Conservation (phyloP, 768 basidiomycete genomes). For the Kwoniella bestiolae region DNA sequence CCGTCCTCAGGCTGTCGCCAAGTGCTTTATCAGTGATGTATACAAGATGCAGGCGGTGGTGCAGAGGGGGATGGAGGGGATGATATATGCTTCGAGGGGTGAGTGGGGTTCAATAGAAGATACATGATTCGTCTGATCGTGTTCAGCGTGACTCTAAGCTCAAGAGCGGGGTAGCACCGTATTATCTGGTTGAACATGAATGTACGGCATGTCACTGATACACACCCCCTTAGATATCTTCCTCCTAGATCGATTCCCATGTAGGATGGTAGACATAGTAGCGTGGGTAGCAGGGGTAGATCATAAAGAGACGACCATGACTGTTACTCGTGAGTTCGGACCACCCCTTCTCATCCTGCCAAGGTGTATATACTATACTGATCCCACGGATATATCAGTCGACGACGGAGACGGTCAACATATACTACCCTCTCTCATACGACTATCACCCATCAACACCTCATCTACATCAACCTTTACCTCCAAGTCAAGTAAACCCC, state of each 20-base stretch:
- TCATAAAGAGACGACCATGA: conserved; percentile 40
- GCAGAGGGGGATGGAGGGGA: conserved; percentile 3
- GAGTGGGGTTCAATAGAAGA: no score
- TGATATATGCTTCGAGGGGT: conserved; percentile 27
- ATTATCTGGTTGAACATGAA: no score
- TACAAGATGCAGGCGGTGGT: conserved; percentile 32
- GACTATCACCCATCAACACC: conserved; percentile 11
- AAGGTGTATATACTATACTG: neutral
- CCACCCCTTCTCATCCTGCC: neutral
- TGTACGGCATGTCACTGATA: neutral
- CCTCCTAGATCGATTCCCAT: conserved; percentile 41
- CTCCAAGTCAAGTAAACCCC: neutral
- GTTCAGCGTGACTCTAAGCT: no score
- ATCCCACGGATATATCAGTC: conserved; percentile 17
- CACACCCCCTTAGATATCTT: conserved; percentile 39
- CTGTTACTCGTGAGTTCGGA: conserved; percentile 29
- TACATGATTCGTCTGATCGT: no score
- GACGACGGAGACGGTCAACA: conserved; percentile 49
- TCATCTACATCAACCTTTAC: neutral
- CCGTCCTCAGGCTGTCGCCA: conserved; percentile 43
- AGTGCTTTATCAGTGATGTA: conserved; percentile 45
- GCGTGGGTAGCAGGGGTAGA: conserved; percentile 50
- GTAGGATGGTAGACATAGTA: conserved; percentile 47
- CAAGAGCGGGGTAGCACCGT: no score
- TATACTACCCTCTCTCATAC: conserved; percentile 32